A percentile compares a stretch with the other conserved stretches of the same genome.
Conservation (phyloP, 768 basidiomycete species). For the Russula sp. region DNA sequence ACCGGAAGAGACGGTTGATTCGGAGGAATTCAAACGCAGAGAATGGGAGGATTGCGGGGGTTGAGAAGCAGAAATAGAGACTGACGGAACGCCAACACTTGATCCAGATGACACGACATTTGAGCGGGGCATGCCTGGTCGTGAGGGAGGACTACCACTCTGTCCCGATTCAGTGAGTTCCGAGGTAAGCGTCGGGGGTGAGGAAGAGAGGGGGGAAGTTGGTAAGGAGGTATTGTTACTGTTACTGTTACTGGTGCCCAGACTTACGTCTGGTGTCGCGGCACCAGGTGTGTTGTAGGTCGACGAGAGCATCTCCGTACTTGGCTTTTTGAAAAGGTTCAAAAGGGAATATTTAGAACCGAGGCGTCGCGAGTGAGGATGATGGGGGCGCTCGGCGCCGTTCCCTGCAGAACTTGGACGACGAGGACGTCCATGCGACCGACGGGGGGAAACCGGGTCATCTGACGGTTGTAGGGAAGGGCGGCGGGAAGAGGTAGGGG, state of each 20-base stretch:
- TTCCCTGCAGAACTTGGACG: slow-evolving; percentile 58
- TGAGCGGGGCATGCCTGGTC: slow-evolving; percentile 35
- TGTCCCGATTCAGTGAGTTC: slow-evolving; percentile 7
- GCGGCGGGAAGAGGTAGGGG: slow-evolving; percentile 1
- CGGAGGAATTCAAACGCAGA: slow-evolving; percentile 10
- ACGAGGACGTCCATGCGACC: slow-evolving; percentile 30
- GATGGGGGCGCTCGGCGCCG: slow-evolving; percentile 52
- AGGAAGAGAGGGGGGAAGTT: slow-evolving; percentile 15
- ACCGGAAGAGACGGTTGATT: slow-evolving; percentile 1
- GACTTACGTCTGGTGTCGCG: slow-evolving; percentile 4
- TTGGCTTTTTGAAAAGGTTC: slow-evolving; percentile 62
- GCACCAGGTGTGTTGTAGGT: slow-evolving; percentile 18
- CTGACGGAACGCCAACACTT: background rate
- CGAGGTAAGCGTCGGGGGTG: slow-evolving; percentile 1
- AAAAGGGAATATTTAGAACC: slow-evolving; percentile 69
- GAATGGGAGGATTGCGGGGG: background rate
- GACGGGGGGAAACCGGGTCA: slow-evolving; percentile 24
- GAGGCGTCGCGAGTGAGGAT: slow-evolving; percentile 36
- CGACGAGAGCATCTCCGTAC: slow-evolving; percentile 27
- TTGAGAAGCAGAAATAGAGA: background rate
- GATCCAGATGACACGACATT: slow-evolving; percentile 32
- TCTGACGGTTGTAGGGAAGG: slow-evolving; percentile 12
- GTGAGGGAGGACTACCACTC: slow-evolving; percentile 27
- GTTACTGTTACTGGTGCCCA: background rate
- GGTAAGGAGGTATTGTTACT: slow-evolving; percentile 14